Evolutionary conservation across 441 rosid species (phyloP), one percentile per base, ranked within the genome.

Genomic region (Euphorbia corollata): DNA sequence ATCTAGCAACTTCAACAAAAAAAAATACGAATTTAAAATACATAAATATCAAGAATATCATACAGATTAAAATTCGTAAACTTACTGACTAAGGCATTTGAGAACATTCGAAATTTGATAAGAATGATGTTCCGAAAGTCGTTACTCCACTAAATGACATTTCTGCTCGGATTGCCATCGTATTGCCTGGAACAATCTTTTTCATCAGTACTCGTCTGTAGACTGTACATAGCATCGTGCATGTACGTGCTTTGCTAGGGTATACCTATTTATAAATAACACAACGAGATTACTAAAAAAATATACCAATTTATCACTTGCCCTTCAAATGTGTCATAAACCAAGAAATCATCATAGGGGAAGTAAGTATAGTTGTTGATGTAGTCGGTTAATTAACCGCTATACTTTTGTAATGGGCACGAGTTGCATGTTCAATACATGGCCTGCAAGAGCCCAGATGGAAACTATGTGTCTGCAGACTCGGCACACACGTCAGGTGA

Each of bases 261-360:
- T 22, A 53, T 34, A 27, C 5, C 7, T 4, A 41, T 23, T 23
- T 1, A 62, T 15, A n/a, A n/a, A n/a, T n/a, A n/a, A n/a, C n/a
- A n/a, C n/a, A n/a, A n/a, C n/a, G n/a, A n/a, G n/a, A n/a, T n/a
- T n/a, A n/a, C n/a, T n/a, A n/a, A n/a, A n/a, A n/a, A n/a, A n/a
- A n/a, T n/a, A n/a, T n/a, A n/a, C n/a, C n/a, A n/a, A n/a, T n/a
- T n/a, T n/a, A n/a, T n/a, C n/a, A n/a, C n/a, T n/a, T n/a, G 79
- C 99, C 99, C 30, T 91, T 93, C 87, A 85, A 89, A 77, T 89
- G 97, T 75, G 97, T 93, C 71, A 93, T 93, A 82, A 93, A 93
- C 79, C 97, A 91, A 80, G 99, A 97, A 77, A 86, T 93, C 76
- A 89, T 93, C 79, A 97, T 93, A 53, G 99, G 99, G 27, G 99